phyloP scores from a whole-genome alignment of 2,329 filamentous ascomycete genomes.

The Alternaria sp. region DNA sequence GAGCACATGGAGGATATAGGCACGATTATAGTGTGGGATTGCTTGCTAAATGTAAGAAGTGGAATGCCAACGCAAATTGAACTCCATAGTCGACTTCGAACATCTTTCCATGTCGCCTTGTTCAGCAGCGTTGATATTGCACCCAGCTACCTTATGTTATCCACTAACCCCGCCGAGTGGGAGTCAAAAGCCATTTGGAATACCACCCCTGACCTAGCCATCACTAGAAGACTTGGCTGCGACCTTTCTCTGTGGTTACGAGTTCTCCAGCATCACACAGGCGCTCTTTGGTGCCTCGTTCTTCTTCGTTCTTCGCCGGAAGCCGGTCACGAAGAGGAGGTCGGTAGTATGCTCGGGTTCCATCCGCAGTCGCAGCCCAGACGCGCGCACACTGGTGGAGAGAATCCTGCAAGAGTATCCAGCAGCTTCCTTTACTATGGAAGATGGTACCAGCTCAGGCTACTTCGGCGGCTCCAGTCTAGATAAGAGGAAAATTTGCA shows the following conservation, averaged over 20 bases:
- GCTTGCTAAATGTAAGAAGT: too few species aligned
- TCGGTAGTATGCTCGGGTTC: slow-evolving; percentile 9
- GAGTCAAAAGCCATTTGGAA: slow-evolving; percentile 22
- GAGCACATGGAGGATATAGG: too few species aligned
- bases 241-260: slow-evolving; percentile 16
- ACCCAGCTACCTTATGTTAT: too few species aligned
- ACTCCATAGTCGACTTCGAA: too few species aligned
- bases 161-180: slow-evolving; percentile 17
- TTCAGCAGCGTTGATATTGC: too few species aligned
- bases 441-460: slow-evolving; percentile 13
- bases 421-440: slow-evolving; percentile 13
- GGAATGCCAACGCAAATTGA: too few species aligned
- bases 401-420: slow-evolving; percentile 22
- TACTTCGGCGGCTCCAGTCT: slow-evolving; percentile 36
- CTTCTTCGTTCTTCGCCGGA: slow-evolving; percentile 20
- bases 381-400: slow-evolving; percentile 11
- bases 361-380: slow-evolving; percentile 19
- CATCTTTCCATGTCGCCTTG: too few species aligned
- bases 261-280: slow-evolving; percentile 15
- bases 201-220: slow-evolving; percentile 10
- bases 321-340: slow-evolving; percentile 1
- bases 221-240: slow-evolving; percentile 15
- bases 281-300: slow-evolving; percentile 19
- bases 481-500: slow-evolving; percentile 40
- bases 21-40: too few species aligned